phyloP scores from a whole-genome alignment of 345 rosid genomes.

The Linum tenue region DNA sequence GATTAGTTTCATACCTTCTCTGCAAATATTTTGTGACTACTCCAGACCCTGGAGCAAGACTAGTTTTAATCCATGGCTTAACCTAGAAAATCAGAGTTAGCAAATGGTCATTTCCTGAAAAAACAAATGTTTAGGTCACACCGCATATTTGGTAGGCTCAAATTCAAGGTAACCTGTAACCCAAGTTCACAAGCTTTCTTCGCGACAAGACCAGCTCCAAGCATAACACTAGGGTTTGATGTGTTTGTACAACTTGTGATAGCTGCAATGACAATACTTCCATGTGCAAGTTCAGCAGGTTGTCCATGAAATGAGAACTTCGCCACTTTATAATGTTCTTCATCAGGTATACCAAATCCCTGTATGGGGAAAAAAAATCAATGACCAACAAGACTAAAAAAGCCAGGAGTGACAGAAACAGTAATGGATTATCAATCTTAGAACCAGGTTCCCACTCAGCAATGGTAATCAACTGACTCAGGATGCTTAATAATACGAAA shows the following conservation, averaged over 20 bases:
- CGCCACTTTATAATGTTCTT: not conserved
- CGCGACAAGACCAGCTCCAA: conserved; percentile 29
- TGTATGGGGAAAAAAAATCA: not conserved
- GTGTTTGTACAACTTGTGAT: conserved; percentile 31
- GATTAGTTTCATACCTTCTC: not conserved
- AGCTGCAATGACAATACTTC: conserved; percentile 27
- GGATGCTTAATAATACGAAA: not conserved
- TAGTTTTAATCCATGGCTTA: conserved; percentile 4
- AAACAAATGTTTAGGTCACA: not conserved
- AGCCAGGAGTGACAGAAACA: not conserved
- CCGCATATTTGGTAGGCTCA: not conserved
- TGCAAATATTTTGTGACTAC: conserved; percentile 5
- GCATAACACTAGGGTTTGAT: conserved; percentile 28
- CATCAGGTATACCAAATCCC: conserved; percentile 2
- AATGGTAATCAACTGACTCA: not conserved
- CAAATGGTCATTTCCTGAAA: not conserved
- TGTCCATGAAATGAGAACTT: conserved; percentile 5
- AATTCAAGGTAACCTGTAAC: not conserved
- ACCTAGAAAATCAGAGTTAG: conserved; percentile 1
- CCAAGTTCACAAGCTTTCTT: conserved; percentile 12
- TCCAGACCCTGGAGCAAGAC: conserved; percentile 8
- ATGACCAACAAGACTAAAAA: not conserved
- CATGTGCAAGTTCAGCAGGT: conserved; percentile 26
- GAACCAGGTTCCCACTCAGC: not conserved
- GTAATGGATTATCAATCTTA: not conserved